Evolutionary conservation across 2,329 filamentous ascomycete genomes (phyloP).

Genomic region (Taxawa tesnikishii): DNA sequence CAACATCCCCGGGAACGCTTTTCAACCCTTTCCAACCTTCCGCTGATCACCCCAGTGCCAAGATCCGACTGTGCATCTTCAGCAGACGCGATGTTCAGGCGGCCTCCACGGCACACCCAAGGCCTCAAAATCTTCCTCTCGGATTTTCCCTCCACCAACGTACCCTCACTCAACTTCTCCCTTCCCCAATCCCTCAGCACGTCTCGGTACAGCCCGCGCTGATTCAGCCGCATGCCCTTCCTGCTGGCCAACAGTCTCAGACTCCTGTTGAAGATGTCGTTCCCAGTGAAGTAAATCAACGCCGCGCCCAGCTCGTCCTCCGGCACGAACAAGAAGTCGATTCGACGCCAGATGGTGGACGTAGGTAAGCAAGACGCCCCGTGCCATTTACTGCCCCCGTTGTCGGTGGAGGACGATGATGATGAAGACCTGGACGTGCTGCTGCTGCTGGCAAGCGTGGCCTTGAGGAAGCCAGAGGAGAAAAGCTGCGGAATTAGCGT

Average conservation of each 20-base stretch:
- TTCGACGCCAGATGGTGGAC: constrained; percentile 58
- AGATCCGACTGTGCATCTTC: constrained; percentile 16
- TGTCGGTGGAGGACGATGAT: too few species aligned
- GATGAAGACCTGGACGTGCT: too few species aligned
- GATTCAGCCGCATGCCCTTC: constrained; percentile 76
- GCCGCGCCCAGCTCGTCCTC: constrained; percentile 70
- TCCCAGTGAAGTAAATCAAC: constrained; percentile 89
- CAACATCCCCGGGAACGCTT: too few species aligned
- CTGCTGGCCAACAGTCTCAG: constrained; percentile 67
- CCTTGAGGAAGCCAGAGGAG: constrained; percentile 53
- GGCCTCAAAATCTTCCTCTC: constrained; percentile 74
- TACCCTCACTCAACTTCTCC: constrained; percentile 53
- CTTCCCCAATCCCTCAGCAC: constrained; percentile 48
- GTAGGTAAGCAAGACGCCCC: constrained; percentile 64
- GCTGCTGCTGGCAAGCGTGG: constrained; percentile 46
- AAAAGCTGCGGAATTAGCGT: constrained; percentile 52
- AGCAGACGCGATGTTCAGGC: constrained; percentile 66
- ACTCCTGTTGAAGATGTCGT: constrained; percentile 88
- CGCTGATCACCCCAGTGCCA: too few species aligned
- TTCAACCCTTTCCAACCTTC: too few species aligned
- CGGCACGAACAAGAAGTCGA: constrained; percentile 78
- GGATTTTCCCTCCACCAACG: constrained; percentile 58
- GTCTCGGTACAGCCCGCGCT: constrained; percentile 64
- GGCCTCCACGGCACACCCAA: constrained; percentile 77
- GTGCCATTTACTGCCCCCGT: constrained; percentile 70